Conservation (phyloP, 495 filamentous ascomycete genomes). For the Bathelium albidoporum region DNA sequence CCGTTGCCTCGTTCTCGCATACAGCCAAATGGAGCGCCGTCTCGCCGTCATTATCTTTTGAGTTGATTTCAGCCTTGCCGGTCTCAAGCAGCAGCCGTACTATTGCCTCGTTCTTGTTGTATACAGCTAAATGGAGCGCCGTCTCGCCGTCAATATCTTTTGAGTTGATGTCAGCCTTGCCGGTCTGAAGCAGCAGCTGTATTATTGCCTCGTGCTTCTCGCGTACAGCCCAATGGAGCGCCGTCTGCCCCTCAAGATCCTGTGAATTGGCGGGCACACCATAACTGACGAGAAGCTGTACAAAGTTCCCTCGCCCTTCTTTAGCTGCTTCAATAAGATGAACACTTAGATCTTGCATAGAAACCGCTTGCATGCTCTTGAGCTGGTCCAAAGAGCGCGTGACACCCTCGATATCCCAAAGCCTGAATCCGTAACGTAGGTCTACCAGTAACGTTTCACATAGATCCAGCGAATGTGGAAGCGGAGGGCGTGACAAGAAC, state of each 20-base stretch:
- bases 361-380: neutral
- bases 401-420: neutral
- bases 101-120: neutral
- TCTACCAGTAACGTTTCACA: neutral
- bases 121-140: slow-evolving; percentile 7
- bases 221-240: slow-evolving; percentile 21
- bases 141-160: neutral
- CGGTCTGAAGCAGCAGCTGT: slow-evolving; percentile 19
- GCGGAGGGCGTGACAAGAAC: neutral
- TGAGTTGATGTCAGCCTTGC: slow-evolving; percentile 10
- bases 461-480: neutral
- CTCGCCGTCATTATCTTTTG: neutral
- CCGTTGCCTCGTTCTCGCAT: neutral
- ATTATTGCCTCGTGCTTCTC: slow-evolving; percentile 21
- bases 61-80: slow-evolving; percentile 1
- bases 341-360: neutral
- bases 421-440: neutral
- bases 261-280: neutral
- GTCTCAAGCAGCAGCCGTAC: neutral
- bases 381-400: neutral
- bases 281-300: neutral
- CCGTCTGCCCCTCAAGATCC: slow-evolving; percentile 14
- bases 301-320: neutral
- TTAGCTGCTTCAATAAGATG: neutral
- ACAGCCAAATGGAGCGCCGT: slow-evolving; percentile 9